phyloP scores from a whole-genome alignment of 2,329 filamentous ascomycete species.

The Aureobasidium sp. region DNA sequence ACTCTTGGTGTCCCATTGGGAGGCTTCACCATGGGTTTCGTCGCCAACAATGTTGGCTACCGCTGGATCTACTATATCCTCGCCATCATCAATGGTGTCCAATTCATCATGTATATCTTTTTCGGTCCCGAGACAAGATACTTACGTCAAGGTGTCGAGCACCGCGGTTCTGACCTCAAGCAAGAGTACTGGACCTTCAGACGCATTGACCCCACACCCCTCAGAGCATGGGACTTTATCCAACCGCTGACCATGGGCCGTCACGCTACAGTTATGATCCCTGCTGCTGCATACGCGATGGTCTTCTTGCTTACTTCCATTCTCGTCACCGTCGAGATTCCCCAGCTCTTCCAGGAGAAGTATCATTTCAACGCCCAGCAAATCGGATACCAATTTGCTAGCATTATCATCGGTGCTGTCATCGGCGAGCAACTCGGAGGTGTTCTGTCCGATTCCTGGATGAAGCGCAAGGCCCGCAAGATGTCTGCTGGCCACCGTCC shows the following conservation, averaged over 20 bases:
- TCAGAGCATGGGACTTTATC: constrained; percentile 42
- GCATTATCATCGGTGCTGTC: constrained; percentile 47
- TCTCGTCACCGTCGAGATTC: constrained; percentile 48
- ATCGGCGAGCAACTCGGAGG: constrained; percentile 51
- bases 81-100: constrained; percentile 47
- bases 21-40: constrained; percentile 34
- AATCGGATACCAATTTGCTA: constrained; percentile 49
- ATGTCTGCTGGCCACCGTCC: constrained; percentile 25
- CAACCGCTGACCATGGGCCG: constrained; percentile 40
- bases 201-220: constrained; percentile 44
- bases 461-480: constrained; percentile 32
- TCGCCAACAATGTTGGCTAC: constrained; percentile 43
- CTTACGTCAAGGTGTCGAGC: constrained; percentile 30
- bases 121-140: constrained; percentile 48
- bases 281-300: constrained; percentile 46
- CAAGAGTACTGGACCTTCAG: constrained; percentile 33
- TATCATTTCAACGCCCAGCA: constrained; percentile 51
- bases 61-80: constrained; percentile 52
- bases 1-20: constrained; percentile 39
- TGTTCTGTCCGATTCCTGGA: constrained; percentile 45
- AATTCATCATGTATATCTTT: constrained; percentile 48
- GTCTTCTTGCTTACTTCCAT: constrained; percentile 47
- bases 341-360: constrained; percentile 45
- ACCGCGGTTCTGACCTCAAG: constrained; percentile 32
- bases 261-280: constrained; percentile 41